These are phyloP conservation scores for Leucoagaricus sp. DNA, from an alignment of 1,284 basidiomycete species.

Conservation along the genomic window DNA sequence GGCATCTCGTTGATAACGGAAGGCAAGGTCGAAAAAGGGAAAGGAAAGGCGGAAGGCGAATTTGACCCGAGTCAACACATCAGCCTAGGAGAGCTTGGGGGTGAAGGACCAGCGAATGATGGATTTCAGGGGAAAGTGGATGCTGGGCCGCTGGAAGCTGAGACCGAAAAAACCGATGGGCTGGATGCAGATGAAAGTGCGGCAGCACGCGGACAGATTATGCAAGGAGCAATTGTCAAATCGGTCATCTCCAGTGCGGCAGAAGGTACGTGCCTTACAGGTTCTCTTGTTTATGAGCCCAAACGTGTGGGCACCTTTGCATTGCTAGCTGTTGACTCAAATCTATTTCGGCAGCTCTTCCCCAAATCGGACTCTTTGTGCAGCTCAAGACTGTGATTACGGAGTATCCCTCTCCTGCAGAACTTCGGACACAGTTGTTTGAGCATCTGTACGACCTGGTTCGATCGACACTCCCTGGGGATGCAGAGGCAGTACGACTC, in stretches of 20 bases:
- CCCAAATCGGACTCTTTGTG: slow-evolving; percentile 59
- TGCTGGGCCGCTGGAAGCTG: not conserved
- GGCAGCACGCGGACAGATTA: slow-evolving; percentile 57
- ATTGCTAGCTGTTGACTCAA: slow-evolving; percentile 15
- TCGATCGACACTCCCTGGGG: slow-evolving; percentile 42
- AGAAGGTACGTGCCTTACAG: slow-evolving; percentile 49
- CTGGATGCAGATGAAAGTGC: slow-evolving; percentile 41
- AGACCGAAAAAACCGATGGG: slow-evolving; percentile 20
- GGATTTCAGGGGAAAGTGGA: not conserved
- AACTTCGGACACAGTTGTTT: slow-evolving; percentile 49
- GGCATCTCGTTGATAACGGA: slow-evolving; percentile 46
- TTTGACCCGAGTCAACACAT: slow-evolving; percentile 26
- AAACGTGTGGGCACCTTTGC: not conserved
- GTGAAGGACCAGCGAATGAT: slow-evolving; percentile 13
- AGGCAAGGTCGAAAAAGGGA: slow-evolving; percentile 15
- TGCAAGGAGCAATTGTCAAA: slow-evolving; percentile 73
- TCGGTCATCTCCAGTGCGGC: slow-evolving; percentile 65
- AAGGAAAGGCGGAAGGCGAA: slow-evolving; percentile 22
- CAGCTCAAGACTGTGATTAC: slow-evolving; percentile 55
- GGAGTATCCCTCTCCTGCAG: slow-evolving; percentile 52
- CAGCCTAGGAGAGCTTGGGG: slow-evolving; percentile 23
- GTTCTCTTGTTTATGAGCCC: slow-evolving; percentile 1
- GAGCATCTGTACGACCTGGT: slow-evolving; percentile 56
- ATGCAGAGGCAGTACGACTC: slow-evolving; percentile 54
- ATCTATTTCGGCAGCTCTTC: slow-evolving; percentile 46